These are phyloP conservation scores for Ettlia oleoabundans DNA, from an alignment of 139 green algal genomes.

Conservation along the genomic window DNA sequence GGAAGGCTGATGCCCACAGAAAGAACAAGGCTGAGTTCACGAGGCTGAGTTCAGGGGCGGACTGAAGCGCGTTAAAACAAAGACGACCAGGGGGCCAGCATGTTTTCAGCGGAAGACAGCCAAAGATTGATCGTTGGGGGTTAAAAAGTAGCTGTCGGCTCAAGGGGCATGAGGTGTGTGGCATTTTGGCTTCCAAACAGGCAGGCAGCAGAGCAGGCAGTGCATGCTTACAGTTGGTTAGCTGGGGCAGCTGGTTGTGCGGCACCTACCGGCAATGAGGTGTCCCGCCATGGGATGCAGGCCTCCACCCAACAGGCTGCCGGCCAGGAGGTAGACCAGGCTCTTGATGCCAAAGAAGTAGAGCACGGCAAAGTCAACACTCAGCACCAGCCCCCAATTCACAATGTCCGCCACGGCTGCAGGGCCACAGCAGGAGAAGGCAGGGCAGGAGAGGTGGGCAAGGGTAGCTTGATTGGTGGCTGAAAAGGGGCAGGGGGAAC, in stretches of 20 bases:
- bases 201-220: no score
- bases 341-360: constrained; percentile 61
- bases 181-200: neutral
- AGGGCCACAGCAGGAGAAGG: no score
- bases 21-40: neutral
- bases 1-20: neutral
- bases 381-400: constrained; percentile 58
- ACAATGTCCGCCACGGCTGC: constrained; percentile 49
- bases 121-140: no score
- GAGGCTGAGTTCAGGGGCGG: neutral
- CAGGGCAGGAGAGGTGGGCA: no score
- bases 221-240: neutral
- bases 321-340: constrained; percentile 65
- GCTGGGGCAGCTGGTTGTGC: no score
- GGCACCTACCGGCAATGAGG: constrained; percentile 59
- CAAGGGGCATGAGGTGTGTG: neutral
- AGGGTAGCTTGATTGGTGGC: no score
- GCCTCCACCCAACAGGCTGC: constrained; percentile 61
- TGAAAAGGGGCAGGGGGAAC: no score
- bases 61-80: no score
- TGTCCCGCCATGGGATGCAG: constrained; percentile 78
- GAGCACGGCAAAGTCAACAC: constrained; percentile 55
- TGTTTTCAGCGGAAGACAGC: no score
- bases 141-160: no score
- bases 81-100: no score